Base-by-base conservation (phyloP, 2,329 filamentous ascomycete species). In the Magnaporthiopsis poae region DNA sequence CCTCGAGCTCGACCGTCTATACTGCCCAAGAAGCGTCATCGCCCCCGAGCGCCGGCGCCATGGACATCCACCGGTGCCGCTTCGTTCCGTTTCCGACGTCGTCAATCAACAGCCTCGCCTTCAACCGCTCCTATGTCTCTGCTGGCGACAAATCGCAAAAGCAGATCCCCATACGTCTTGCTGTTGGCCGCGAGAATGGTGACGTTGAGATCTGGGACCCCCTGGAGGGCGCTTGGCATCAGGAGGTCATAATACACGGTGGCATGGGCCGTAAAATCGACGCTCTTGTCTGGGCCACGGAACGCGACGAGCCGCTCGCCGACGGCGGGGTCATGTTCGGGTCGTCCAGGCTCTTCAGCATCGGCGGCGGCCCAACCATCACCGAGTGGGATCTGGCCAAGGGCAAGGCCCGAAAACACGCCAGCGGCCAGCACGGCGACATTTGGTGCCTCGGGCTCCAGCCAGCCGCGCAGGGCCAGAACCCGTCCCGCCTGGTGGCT, bases 141-240 rank as follows among this genome's bases (percentile, higher is more conserved):
- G 64, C 77, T 68, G 70, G 79, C 65, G 77, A 78, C 70, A 79
- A 82, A 68, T 77, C 79, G 69, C 79, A 76, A 75, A 83, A 78
- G 72, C 82, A 84, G 29, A 85, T 82, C 69, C 87, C 83, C 65
- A 83, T 92, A 66, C 87, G 92, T 71, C 85, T 98, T 66, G 95
- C 95, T 1, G 86, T 99, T 72, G 95, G 95, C 68, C 89, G 95
- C 71, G 90, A 91, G 67, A 97, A 98, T 76, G 95, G 95, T 72
- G 91, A 96, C 74, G 95, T 99, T 72, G 95, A 99, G 79, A 92
- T 99, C 70, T 99, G 95, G 95, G 96, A 96, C 76, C 92, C 94
- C 3, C 80, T 88, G 66, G 86, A 86, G 70, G 91, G 91, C 21
- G 81, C 84, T 69, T 99, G 95, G 95, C 85, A 92, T 70, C 95